Conservation (phyloP, 164 flowering plant genomes). For the Amborella trichopoda region DNA sequence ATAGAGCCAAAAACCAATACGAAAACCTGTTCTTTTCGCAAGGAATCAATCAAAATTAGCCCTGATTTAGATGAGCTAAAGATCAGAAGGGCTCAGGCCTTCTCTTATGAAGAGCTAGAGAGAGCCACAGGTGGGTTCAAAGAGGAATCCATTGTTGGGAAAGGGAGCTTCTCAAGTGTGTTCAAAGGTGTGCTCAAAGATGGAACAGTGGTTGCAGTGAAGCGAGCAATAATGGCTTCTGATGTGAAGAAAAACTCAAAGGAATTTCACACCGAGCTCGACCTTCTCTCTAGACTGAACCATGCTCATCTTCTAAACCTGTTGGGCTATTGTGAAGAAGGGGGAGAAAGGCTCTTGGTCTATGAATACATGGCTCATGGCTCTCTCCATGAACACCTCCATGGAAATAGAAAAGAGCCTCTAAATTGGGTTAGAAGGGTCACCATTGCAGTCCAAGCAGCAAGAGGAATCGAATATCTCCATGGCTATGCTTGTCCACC, state of each 20-base stretch:
- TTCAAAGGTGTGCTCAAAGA: constrained; percentile 72
- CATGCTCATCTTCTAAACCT: constrained; percentile 88
- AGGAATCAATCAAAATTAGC: constrained; percentile 35
- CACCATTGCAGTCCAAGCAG: constrained; percentile 92
- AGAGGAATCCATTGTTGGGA: constrained; percentile 81
- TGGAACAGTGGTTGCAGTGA: constrained; percentile 85
- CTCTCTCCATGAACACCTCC: constrained; percentile 84
- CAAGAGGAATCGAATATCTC: constrained; percentile 86
- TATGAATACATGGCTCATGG: constrained; percentile 99
- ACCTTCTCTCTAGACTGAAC: constrained; percentile 78
- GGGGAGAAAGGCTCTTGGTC: constrained; percentile 79
- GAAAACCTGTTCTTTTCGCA: constrained; percentile 20
- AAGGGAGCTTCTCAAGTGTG: constrained; percentile 92
- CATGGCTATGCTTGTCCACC: constrained; percentile 98
- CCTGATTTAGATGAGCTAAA: constrained; percentile 74
- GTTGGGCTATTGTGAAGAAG: constrained; percentile 97
- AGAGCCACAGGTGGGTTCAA: constrained; percentile 72
- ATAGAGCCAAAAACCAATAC: constrained; percentile 16
- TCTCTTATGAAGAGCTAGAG: constrained; percentile 79
- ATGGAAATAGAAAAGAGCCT: constrained; percentile 56
- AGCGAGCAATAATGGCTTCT: constrained; percentile 62
- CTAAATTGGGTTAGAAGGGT: constrained; percentile 84
- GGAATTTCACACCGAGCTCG: constrained; percentile 87
- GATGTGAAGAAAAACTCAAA: constrained; percentile 76
- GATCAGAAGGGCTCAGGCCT: constrained; percentile 63